These are phyloP conservation scores for Cerrena zonata DNA, from an alignment of 1,284 basidiomycete species.

Conservation along the genomic window DNA sequence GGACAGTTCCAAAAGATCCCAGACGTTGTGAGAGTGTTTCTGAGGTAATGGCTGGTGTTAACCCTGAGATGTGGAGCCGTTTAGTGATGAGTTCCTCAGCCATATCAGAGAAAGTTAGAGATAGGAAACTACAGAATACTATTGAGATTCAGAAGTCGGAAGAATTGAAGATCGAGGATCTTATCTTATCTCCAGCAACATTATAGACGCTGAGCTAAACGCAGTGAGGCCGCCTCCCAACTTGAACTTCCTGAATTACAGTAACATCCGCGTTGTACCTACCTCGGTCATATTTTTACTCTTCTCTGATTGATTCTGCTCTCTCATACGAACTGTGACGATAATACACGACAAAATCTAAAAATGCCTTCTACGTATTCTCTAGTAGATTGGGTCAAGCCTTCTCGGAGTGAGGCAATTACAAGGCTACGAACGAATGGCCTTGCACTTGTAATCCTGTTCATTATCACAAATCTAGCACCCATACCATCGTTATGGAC, in stretches of 20 bases:
- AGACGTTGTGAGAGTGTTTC: conserved; percentile 57
- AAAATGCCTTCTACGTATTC: neutral
- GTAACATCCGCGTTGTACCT: too few relatives aligned
- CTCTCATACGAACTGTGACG: too few relatives aligned
- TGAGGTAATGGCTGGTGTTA: conserved; percentile 57
- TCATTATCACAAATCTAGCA: conserved; percentile 46
- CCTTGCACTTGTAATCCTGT: conserved; percentile 37
- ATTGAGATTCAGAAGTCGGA: too few relatives aligned
- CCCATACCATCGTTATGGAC: conserved; percentile 46
- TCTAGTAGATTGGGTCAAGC: conserved; percentile 40
- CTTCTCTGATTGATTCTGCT: too few relatives aligned
- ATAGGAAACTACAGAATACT: too few relatives aligned
- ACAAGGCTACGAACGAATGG: conserved; percentile 48
- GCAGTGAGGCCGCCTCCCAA: too few relatives aligned
- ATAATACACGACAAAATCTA: neutral
- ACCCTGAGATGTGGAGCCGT: conserved; percentile 67
- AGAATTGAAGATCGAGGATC: too few relatives aligned
- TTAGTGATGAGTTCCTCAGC: conserved; percentile 45
- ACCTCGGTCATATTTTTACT: too few relatives aligned
- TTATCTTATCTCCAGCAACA: too few relatives aligned
- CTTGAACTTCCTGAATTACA: too few relatives aligned
- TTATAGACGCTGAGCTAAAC: neutral
- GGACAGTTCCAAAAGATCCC: conserved; percentile 61
- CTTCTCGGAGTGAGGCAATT: conserved; percentile 48
- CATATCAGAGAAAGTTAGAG: too few relatives aligned